Evolutionary conservation across 805 yeast species (phyloP), one percentile per base, ranked within the genome.

Genomic region (Candida caryicola): DNA sequence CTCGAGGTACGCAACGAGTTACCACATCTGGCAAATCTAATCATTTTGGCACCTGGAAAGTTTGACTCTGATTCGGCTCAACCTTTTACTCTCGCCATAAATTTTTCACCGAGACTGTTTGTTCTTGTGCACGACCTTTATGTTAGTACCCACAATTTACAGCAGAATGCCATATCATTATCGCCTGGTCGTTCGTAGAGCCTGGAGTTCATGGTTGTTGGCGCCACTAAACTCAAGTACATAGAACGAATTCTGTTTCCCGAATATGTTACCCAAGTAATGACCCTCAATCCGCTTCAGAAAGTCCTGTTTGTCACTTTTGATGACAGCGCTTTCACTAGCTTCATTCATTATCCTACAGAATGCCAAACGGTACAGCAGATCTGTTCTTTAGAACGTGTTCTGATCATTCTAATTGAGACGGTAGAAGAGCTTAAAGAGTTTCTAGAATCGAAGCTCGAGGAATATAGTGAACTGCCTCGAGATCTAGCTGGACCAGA

Each of bases 351-450:
- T 19, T 31, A 13, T n/a, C 26, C 17, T 18, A 19, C 13, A 17
- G n/a, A 3, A n/a, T 18, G 27, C 12, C 17, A 6, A 31, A n/a
- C 21, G 12, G n/a, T 15, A 23, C 14, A 10, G 10, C 29, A 31
- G 19, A 17, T 19, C 15, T 17, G 16, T 9, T 8, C 15, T 5
- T 18, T 33, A 10, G 29, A 23, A n/a, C 17, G 35, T 9, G 15
- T 33, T 23, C 27, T 23, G 21, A 23, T 33, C 15, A 15, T 33
- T 23, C 23, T 33, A 14, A 15, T 33, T 15, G 35, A 33, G 13
- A 33, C 27, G 16, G 15, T 33, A 15, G 28, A 23, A 6, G 35
- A 33, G 10, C 13, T 33, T 6, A 23, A 16, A 33, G 35, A 23
- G 23, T 33, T 33, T 9, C 19, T 33, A 18, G 13, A 23, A 33